phyloP scores from a whole-genome alignment of 2,329 filamentous ascomycete species.

The Penicillium oxalicum region DNA sequence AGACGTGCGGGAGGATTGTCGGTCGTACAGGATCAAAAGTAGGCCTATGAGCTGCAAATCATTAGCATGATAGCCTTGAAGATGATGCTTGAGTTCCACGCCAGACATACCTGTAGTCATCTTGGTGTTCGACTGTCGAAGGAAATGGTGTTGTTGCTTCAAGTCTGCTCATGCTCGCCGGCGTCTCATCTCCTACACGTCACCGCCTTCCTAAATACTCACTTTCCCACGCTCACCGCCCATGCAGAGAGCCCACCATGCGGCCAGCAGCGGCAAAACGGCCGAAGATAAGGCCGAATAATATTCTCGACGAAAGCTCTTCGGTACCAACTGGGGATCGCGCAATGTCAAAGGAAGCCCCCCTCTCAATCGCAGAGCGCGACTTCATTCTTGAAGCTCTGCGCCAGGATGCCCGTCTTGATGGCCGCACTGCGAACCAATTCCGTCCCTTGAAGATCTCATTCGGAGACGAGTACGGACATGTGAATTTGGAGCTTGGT shows the following conservation, averaged over 20 bases:
- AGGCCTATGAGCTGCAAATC: conserved; percentile 64
- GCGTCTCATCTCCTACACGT: not conserved
- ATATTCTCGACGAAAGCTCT: conserved; percentile 19
- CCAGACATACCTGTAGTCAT: conserved; percentile 40
- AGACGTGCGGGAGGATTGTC: not conserved
- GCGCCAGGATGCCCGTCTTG: conserved; percentile 71
- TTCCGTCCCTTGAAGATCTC: conserved; percentile 70
- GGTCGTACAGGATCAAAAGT: conserved; percentile 83
- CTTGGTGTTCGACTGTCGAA: conserved; percentile 10
- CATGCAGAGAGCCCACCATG: conserved; percentile 1
- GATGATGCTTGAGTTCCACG: not conserved
- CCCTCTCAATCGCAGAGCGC: conserved; percentile 83
- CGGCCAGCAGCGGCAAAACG: conserved; percentile 18
- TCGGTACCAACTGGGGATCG: conserved; percentile 2
- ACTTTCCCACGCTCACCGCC: conserved; percentile 1
- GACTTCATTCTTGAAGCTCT: conserved; percentile 80
- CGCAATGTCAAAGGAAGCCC: conserved; percentile 83
- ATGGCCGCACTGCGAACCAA: conserved; percentile 74
- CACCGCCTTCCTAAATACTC: not conserved
- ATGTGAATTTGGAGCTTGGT: conserved; percentile 78
- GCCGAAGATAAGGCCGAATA: conserved; percentile 12
- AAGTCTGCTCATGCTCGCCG: conserved; percentile 1
- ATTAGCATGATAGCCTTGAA: conserved; percentile 14
- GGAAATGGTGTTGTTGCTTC: not conserved
- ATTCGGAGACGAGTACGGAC: conserved; percentile 87